These are phyloP conservation scores for Posidonia australis DNA, from an alignment of 106 monocot species.

Conservation along the genomic window DNA sequence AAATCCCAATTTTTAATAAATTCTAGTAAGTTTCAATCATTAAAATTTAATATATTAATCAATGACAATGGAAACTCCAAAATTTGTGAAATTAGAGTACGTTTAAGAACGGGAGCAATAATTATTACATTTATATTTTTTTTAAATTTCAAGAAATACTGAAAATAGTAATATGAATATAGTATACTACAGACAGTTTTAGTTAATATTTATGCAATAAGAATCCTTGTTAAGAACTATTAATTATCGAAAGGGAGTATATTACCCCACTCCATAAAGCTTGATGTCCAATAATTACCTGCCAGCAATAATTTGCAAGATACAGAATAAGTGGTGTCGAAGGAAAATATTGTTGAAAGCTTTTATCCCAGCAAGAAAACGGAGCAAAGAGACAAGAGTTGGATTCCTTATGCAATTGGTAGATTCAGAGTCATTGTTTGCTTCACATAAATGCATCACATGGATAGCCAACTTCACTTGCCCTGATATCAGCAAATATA, in stretches of 20 bases:
- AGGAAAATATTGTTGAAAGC: conserved; percentile 82
- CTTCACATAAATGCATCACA: conserved; percentile 70
- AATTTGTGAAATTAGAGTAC: too few species aligned
- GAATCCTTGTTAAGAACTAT: background rate
- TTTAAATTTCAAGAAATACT: too few species aligned
- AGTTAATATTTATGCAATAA: too few species aligned
- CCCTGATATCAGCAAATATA: conserved; percentile 28
- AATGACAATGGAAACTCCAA: too few species aligned
- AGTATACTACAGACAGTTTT: too few species aligned
- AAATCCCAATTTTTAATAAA: too few species aligned
- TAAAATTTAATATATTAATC: too few species aligned
- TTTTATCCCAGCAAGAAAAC: conserved; percentile 52
- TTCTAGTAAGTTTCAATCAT: too few species aligned
- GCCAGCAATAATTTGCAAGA: conserved; percentile 79
- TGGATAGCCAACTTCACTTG: conserved; percentile 73
- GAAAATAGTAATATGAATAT: too few species aligned
- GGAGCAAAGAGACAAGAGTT: conserved; percentile 55
- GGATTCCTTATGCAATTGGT: conserved; percentile 18
- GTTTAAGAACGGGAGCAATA: too few species aligned
- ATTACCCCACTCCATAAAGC: background rate
- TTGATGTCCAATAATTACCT: conserved; percentile 37
- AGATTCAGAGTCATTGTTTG: conserved; percentile 29
- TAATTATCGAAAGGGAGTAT: background rate
- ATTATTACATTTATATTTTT: too few species aligned
- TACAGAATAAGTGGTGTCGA: conserved; percentile 84